Evolutionary conservation across 768 basidiomycete genomes (phyloP).

Genomic region (Filobasidium floriforme): DNA sequence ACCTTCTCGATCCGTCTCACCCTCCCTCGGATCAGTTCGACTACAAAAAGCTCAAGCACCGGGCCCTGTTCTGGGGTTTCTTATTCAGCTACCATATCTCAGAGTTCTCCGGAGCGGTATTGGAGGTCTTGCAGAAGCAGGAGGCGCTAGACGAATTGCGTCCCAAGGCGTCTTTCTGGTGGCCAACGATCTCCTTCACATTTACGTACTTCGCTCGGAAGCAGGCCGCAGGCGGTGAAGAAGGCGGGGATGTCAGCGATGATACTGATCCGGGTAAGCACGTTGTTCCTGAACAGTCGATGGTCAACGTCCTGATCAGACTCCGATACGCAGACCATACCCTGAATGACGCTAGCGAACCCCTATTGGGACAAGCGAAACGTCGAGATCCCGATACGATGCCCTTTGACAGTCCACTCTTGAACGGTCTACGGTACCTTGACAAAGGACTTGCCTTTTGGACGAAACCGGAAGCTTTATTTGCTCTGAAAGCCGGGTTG

Average conservation of each 20-base stretch:
- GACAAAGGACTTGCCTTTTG: slow-evolving; percentile 26
- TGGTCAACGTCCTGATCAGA: background rate
- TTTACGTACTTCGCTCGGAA: slow-evolving; percentile 9
- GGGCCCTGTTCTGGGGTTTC: slow-evolving; percentile 39
- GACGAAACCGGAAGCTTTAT: slow-evolving; percentile 36
- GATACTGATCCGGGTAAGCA: slow-evolving; percentile 18
- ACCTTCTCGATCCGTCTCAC: slow-evolving; percentile 37
- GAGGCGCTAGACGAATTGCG: slow-evolving; percentile 28
- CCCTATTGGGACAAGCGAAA: slow-evolving; percentile 34
- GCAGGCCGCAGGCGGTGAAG: background rate
- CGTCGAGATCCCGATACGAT: slow-evolving; percentile 38
- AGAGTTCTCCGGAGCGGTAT: slow-evolving; percentile 34
- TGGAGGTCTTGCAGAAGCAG: slow-evolving; percentile 30
- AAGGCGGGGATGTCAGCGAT: slow-evolving; percentile 15
- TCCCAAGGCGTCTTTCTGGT: slow-evolving; percentile 29
- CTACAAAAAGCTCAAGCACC: slow-evolving; percentile 22
- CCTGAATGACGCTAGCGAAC: slow-evolving; percentile 7
- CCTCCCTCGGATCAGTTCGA: slow-evolving; percentile 21
- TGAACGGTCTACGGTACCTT: slow-evolving; percentile 30
- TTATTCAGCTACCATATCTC: slow-evolving; percentile 41
- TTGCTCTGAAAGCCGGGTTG: slow-evolving; percentile 38
- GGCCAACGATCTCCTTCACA: slow-evolving; percentile 20
- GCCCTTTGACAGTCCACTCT: slow-evolving; percentile 30
- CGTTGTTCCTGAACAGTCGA: background rate
- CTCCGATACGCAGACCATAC: background rate